Evolutionary conservation across 768 basidiomycete species (phyloP), one percentile per base, ranked within the genome.

Genomic region (Tulasnella sp.): DNA sequence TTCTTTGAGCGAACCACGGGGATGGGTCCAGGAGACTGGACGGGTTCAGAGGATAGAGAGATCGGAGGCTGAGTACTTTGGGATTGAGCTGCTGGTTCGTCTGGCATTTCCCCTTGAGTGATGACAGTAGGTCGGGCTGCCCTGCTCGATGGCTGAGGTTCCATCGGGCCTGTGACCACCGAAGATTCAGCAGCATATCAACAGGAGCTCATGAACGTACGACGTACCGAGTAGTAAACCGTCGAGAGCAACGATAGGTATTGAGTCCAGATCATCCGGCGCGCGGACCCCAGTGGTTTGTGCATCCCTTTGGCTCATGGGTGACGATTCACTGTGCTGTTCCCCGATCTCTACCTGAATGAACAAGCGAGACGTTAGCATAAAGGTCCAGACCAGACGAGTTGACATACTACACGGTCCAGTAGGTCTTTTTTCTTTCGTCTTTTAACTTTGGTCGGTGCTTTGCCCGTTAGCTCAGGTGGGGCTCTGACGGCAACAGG

Each of bases 41-140:
- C 39, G 37, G 44, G 35, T 40, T 67, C 61, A 26, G 61, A 67
- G 32, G 61, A 67, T 72, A 40, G 23, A n/a, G 71, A 20, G 16
- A 40, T 40, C 71, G 71, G 6, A 72, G 39, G 71, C 42, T 26
- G n/a, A 26, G 18, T 26, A 5, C 35, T 37, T 29, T 72, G 39
- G 5, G 29, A 29, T 72, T n/a, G 32, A 72, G 15, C 5, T 29
- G 71, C 39, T 23, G 71, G 32, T n/a, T 89, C 88, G 70, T 88
- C 88, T 5, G 95, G 95, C 93, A 96, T 93, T 84, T 96, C 95
- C 1, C 95, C 95, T 0, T 90, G 88, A 81, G 88, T 88, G 79
- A 96, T 94, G 78, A 95, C 89, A 18, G 88, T 85, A 79, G 89
- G 92, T 6, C 86, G 51, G 55, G 32, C 57, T 18, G 39, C 4